Evolutionary conservation across 352 stramenopile species (phyloP).

Genomic region (Phytophthora sojae): DNA sequence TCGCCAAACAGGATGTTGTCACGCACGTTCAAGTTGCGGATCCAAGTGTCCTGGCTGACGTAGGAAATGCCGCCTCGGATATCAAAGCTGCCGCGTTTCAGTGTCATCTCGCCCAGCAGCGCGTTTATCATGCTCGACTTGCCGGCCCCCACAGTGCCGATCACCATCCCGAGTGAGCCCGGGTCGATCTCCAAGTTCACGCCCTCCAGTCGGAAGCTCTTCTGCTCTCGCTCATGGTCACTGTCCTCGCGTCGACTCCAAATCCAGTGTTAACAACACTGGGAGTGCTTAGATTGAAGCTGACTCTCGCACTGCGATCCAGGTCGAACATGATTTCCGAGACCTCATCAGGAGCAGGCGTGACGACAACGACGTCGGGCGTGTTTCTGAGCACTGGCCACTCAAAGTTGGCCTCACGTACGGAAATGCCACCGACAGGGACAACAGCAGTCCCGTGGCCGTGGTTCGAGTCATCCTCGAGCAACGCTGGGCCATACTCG

Average conservation of each 20-base stretch:
- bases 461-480: not conserved
- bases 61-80: slow-evolving; percentile 63
- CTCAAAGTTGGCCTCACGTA: slow-evolving; percentile 20
- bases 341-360: not conserved
- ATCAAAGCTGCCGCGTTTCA: slow-evolving; percentile 14
- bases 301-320: too few species aligned
- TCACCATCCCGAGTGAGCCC: slow-evolving; percentile 55
- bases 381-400: slow-evolving; percentile 16
- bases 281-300: too few species aligned
- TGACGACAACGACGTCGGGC: slow-evolving; percentile 34
- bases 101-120: slow-evolving; percentile 52
- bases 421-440: slow-evolving; percentile 15
- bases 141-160: slow-evolving; percentile 46
- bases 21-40: slow-evolving; percentile 86
- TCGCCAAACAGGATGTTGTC: slow-evolving; percentile 59
- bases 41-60: slow-evolving; percentile 90
- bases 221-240: not conserved
- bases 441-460: not conserved
- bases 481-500: slow-evolving; percentile 20
- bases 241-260: too few species aligned
- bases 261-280: too few species aligned
- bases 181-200: slow-evolving; percentile 61
- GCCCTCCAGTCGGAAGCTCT: slow-evolving; percentile 34
- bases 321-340: too few species aligned
- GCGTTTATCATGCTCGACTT: slow-evolving; percentile 58